A percentile compares a stretch with the other conserved stretches of the same genome.
Conservation (phyloP, 2,329 filamentous ascomycete species). For the Sarocladium strictum region DNA sequence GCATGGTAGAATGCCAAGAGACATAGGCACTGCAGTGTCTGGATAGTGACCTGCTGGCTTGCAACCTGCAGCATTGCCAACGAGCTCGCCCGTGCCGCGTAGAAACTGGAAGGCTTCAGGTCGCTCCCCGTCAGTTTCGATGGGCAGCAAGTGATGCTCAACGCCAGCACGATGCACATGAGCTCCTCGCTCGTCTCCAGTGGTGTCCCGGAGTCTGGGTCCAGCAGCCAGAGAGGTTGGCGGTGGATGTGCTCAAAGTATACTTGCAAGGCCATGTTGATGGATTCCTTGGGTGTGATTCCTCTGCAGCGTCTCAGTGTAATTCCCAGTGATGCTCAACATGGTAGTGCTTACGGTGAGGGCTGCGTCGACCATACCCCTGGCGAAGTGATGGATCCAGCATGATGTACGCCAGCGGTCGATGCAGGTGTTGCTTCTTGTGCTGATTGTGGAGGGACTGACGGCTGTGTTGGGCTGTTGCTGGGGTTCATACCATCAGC, state of each 20-base stretch:
- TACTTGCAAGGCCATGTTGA: slow-evolving; percentile 4
- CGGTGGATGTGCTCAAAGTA: slow-evolving; percentile 9
- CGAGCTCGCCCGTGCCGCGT: background rate
- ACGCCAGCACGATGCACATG: background rate
- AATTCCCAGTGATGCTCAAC: background rate
- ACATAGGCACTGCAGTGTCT: background rate
- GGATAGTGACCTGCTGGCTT: background rate
- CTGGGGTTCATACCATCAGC: too few relatives aligned
- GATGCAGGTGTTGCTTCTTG: background rate
- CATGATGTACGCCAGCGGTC: background rate
- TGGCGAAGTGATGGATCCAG: background rate
- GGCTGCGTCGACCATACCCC: background rate
- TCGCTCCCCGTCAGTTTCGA: background rate
- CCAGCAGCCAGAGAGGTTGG: slow-evolving; percentile 5
- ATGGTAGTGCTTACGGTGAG: background rate
- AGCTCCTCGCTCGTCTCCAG: background rate
- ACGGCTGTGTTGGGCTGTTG: background rate
- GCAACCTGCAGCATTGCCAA: background rate
- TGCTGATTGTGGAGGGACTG: background rate
- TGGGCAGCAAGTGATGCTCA: background rate
- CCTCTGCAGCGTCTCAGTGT: background rate
- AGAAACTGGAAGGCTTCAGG: background rate
- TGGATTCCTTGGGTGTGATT: background rate
- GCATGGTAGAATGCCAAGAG: background rate
- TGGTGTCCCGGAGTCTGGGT: background rate